Conservation (phyloP, 2,329 filamentous ascomycete species). For the Calcarisporium arbuscula region DNA sequence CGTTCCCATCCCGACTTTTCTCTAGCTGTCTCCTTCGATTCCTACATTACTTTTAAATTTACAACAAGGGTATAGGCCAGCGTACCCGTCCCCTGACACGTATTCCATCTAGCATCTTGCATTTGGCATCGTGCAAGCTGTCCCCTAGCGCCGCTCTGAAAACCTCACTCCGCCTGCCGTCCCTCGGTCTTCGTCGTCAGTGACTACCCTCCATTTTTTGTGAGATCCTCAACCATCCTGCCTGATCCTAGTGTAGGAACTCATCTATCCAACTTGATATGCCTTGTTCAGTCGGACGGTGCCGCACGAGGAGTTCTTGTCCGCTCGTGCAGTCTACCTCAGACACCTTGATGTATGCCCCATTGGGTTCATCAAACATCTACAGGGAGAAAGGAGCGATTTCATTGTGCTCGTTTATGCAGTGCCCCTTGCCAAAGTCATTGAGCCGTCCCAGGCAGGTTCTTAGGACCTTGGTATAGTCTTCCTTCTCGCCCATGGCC, state of each 20-base stretch:
- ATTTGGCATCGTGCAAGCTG: constrained; percentile 31
- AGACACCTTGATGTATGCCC: constrained; percentile 28
- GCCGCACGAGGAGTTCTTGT: constrained; percentile 23
- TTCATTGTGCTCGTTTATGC: constrained; percentile 31
- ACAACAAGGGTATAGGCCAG: too few relatives aligned
- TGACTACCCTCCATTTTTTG: constrained; percentile 8
- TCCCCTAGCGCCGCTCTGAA: constrained; percentile 17
- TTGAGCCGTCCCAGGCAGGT: constrained; percentile 37
- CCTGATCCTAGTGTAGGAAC: constrained; percentile 37
- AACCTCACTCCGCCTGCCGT: constrained; percentile 23
- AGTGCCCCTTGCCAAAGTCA: constrained; percentile 35
- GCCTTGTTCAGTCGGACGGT: constrained; percentile 25
- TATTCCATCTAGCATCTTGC: constrained; percentile 32
- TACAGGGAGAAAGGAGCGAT: constrained; percentile 41
- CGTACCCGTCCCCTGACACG: constrained; percentile 20
- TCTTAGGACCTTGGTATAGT: constrained; percentile 33
- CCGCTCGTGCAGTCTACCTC: constrained; percentile 31
- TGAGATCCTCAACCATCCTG: constrained; percentile 22
- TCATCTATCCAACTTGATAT: constrained; percentile 43
- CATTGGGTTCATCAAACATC: constrained; percentile 33
- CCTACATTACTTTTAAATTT: too few relatives aligned
- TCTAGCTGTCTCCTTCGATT: too few relatives aligned
- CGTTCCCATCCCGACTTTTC: too few relatives aligned
- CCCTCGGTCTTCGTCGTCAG: constrained; percentile 5
- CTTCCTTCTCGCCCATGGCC: constrained; percentile 25